phyloP scores from a whole-genome alignment of 108 stramenopile species.

The Mayamaea pseudoterrestris region DNA sequence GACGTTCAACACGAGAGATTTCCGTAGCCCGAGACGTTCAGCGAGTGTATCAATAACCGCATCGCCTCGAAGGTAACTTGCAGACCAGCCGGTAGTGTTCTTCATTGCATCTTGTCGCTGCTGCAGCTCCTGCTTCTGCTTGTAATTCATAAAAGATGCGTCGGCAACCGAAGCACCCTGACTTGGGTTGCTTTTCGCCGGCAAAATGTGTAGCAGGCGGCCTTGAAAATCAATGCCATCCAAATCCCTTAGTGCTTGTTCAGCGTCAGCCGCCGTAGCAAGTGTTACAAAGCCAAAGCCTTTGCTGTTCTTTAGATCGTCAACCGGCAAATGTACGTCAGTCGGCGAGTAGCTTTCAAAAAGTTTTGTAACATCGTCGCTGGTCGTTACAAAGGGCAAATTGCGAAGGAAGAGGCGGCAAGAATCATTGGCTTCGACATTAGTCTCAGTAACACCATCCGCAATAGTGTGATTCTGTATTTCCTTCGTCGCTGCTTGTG shows the following conservation, averaged over 20 bases:
- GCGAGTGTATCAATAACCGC: conserved; percentile 91
- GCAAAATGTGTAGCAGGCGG: conserved; percentile 74
- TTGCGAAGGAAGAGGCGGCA: conserved; percentile 90
- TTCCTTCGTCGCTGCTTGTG: conserved; percentile 11
- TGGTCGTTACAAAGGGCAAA: conserved; percentile 82
- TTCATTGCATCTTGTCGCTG: conserved; percentile 72
- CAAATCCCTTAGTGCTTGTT: conserved; percentile 38
- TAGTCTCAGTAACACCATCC: conserved; percentile 12
- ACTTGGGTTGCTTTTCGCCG: conserved; percentile 38
- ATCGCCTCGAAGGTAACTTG: conserved; percentile 90
- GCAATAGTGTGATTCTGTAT: conserved; percentile 1
- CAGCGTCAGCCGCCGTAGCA: conserved; percentile 37
- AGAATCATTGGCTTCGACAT: conserved; percentile 9
- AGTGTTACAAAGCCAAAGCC: conserved; percentile 94
- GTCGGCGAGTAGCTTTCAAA: conserved; percentile 50
- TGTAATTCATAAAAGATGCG: conserved; percentile 50
- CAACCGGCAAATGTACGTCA: conserved; percentile 90
- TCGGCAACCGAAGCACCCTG: conserved; percentile 7
- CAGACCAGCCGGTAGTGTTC: conserved; percentile 71
- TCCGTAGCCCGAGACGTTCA: conserved; percentile 70
- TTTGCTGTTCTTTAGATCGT: conserved; percentile 78
- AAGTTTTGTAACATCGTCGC: conserved; percentile 85
- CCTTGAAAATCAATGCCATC: conserved; percentile 82
- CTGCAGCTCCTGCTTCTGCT: conserved; percentile 78
- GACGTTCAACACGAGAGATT: conserved; percentile 85